Evolutionary conservation across 1,139 yeast genomes (phyloP).

Genomic region (Debaryomyces fabryi): DNA sequence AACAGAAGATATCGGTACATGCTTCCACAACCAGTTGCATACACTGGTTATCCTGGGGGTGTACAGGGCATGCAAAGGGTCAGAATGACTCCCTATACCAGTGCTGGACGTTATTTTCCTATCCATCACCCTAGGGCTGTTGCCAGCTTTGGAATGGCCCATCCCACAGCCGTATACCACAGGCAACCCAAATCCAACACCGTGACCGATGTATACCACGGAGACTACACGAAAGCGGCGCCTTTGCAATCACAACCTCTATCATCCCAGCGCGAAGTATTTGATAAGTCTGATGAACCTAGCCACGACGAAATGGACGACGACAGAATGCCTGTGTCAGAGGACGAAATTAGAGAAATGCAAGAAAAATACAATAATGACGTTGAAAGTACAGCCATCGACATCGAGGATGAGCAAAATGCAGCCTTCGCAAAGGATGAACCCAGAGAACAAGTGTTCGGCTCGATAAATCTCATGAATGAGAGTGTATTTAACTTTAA

Average conservation of each 20-base stretch:
- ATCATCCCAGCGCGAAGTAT: slow-evolving; percentile 53
- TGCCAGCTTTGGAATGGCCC: neutral
- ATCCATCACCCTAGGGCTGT: neutral
- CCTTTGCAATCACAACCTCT: slow-evolving; percentile 59
- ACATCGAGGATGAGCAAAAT: slow-evolving; percentile 18
- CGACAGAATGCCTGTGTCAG: slow-evolving; percentile 41
- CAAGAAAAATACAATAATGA: slow-evolving; percentile 32
- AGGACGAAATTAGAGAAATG: slow-evolving; percentile 44
- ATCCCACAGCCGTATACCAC: slow-evolving; percentile 1
- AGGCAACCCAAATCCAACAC: slow-evolving; percentile 9
- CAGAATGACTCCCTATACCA: slow-evolving; percentile 7
- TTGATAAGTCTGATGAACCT: slow-evolving; percentile 21
- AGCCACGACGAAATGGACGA: slow-evolving; percentile 24
- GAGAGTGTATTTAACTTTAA: slow-evolving; percentile 46
- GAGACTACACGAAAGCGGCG: slow-evolving; percentile 50
- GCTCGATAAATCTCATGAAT: slow-evolving; percentile 47
- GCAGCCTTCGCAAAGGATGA: neutral
- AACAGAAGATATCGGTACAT: slow-evolving; percentile 2
- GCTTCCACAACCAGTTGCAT: slow-evolving; percentile 4
- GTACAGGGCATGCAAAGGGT: slow-evolving; percentile 1
- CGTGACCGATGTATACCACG: slow-evolving; percentile 54
- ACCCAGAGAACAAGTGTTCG: slow-evolving; percentile 37
- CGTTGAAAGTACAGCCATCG: slow-evolving; percentile 21
- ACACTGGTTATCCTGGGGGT: neutral
- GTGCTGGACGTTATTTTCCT: slow-evolving; percentile 8